phyloP scores from a whole-genome alignment of 2,329 filamentous ascomycete species.

The Aspergillus pseudoterreus region DNA sequence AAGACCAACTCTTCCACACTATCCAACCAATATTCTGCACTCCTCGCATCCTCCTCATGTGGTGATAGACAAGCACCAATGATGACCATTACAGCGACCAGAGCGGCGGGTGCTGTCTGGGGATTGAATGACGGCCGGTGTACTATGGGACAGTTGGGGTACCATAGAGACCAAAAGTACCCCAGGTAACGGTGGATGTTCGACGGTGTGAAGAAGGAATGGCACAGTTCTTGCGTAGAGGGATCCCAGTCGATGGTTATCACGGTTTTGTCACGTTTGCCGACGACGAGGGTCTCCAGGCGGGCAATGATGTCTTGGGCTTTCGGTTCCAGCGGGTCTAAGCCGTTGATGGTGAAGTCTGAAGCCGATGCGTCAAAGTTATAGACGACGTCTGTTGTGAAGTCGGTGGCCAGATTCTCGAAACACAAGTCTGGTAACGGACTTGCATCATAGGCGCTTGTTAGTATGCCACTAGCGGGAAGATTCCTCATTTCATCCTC shows the following conservation, averaged over 20 bases:
- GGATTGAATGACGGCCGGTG: slow-evolving; percentile 24
- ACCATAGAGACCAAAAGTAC: slow-evolving; percentile 28
- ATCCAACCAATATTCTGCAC: slow-evolving; percentile 18
- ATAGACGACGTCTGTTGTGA: background rate
- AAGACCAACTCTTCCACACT: slow-evolving; percentile 22
- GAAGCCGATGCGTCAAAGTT: slow-evolving; percentile 6
- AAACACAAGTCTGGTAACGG: background rate
- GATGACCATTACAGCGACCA: slow-evolving; percentile 25
- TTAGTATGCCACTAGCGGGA: too few relatives aligned
- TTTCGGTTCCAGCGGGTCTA: slow-evolving; percentile 3
- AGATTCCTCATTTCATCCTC: background rate
- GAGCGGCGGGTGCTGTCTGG: slow-evolving; percentile 6
- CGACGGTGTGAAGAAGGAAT: slow-evolving; percentile 17
- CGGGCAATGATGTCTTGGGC: slow-evolving; percentile 10
- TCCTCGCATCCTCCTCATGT: slow-evolving; percentile 8
- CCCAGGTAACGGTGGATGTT: slow-evolving; percentile 21
- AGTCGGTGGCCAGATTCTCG: background rate
- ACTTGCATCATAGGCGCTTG: too few relatives aligned
- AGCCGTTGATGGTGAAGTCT: background rate
- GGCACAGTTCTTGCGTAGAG: slow-evolving; percentile 5
- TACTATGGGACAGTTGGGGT: slow-evolving; percentile 27
- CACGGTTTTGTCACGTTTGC: slow-evolving; percentile 8
- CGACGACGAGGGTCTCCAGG: slow-evolving; percentile 6
- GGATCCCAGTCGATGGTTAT: slow-evolving; percentile 15
- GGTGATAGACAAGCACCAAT: slow-evolving; percentile 27